A percentile compares a stretch with the other conserved stretches of the same genome.
Conservation (phyloP, 1,284 basidiomycete genomes). For the Apiotrichum porosum region DNA sequence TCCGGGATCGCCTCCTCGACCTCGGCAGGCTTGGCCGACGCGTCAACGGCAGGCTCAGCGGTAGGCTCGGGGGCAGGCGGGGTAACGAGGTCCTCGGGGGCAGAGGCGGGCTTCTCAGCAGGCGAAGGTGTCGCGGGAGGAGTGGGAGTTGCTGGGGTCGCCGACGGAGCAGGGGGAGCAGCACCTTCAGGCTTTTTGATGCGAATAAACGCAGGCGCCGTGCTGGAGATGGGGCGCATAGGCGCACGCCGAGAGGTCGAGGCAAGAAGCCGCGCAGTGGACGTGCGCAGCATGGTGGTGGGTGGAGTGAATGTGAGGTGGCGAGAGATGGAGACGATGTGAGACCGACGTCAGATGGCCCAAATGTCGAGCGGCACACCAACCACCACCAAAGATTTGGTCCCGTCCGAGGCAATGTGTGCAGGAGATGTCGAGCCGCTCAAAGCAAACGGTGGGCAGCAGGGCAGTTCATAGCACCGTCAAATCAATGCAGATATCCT, state of each 20-base stretch:
- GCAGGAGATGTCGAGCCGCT: no score
- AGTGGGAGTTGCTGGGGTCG: background rate
- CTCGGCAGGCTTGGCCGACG: background rate
- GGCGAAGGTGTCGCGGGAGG: constrained; percentile 21
- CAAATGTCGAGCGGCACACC: no score
- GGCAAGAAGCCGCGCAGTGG: constrained; percentile 8
- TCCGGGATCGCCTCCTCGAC: constrained; percentile 15
- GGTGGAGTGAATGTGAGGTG: background rate
- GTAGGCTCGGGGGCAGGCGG: constrained; percentile 9
- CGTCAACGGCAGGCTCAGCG: constrained; percentile 1
- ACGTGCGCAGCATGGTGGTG: constrained; percentile 12
- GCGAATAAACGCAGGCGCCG: constrained; percentile 9
- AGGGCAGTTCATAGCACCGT: no score
- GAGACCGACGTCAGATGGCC: no score
- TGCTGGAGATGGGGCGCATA: constrained; percentile 9
- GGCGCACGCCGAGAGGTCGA: background rate
- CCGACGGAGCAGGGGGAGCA: background rate
- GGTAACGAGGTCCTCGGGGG: constrained; percentile 23
- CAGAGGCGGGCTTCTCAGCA: constrained; percentile 27
- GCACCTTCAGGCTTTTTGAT: constrained; percentile 18
- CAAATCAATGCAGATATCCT: no score
- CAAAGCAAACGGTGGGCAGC: no score
- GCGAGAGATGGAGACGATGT: background rate
- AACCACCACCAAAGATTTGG: no score
- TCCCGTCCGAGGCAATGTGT: no score